phyloP scores from a whole-genome alignment of 2,329 filamentous ascomycete genomes.

The Blastomyces parvus region DNA sequence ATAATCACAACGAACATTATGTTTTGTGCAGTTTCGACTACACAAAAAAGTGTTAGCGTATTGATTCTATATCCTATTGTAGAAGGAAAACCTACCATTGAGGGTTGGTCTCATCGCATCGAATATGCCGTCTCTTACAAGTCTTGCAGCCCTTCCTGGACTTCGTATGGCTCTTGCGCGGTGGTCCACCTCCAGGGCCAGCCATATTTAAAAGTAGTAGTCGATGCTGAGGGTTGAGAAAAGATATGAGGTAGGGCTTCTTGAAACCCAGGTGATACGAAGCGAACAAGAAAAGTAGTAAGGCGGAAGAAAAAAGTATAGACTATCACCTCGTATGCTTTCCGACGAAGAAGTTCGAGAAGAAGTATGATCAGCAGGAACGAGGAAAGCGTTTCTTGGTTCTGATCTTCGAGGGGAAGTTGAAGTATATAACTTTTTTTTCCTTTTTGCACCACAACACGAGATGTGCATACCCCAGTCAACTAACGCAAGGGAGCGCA shows the following conservation, averaged over 20 bases:
- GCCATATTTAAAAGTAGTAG: slow-evolving; percentile 53
- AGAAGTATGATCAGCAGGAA: slow-evolving; percentile 9
- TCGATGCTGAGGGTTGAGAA: not conserved
- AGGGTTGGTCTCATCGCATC: slow-evolving; percentile 94
- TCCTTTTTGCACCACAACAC: slow-evolving; percentile 6
- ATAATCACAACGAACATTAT: slow-evolving; percentile 97
- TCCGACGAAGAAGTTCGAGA: not conserved
- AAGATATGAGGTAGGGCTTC: not conserved
- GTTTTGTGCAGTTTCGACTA: slow-evolving; percentile 96
- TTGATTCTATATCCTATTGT: slow-evolving; percentile 12
- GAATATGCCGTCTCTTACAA: slow-evolving; percentile 94
- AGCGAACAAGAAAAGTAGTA: not conserved
- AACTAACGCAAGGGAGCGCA: not conserved
- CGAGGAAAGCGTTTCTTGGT: slow-evolving; percentile 5
- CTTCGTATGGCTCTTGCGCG: slow-evolving; percentile 88
- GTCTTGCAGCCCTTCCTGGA: slow-evolving; percentile 97
- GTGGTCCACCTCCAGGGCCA: slow-evolving; percentile 88
- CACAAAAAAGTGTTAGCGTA: slow-evolving; percentile 13
- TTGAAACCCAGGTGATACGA: not conserved
- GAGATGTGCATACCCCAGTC: slow-evolving; percentile 4
- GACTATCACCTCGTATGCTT: slow-evolving; percentile 1
- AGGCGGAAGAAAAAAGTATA: slow-evolving; percentile 6
- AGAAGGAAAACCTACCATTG: slow-evolving; percentile 62
- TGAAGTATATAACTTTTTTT: slow-evolving; percentile 6
- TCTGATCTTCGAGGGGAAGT: slow-evolving; percentile 3